Conservation (phyloP, 108 stramenopile species). For the Cyclotella baltica region DNA sequence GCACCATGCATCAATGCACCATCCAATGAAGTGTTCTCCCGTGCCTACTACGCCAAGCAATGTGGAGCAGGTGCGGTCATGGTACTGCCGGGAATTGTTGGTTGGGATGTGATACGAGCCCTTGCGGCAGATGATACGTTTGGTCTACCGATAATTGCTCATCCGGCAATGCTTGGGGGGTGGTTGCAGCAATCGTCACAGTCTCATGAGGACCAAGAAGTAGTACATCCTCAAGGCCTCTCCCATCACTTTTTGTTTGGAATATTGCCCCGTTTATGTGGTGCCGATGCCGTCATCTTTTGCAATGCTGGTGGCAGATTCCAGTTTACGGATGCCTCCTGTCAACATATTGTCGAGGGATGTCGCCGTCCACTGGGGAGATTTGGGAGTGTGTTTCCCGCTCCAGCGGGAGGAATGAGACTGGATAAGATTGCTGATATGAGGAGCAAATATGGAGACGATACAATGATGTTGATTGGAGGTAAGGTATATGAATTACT, state of each 20-base stretch:
- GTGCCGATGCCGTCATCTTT: slow-evolving; percentile 40
- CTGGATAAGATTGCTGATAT: slow-evolving; percentile 31
- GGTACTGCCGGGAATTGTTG: slow-evolving; percentile 31
- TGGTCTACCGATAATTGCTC: slow-evolving; percentile 25
- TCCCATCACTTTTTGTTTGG: slow-evolving; percentile 39
- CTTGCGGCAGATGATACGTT: slow-evolving; percentile 28
- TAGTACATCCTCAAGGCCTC: slow-evolving; percentile 31
- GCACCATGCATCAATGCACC: slow-evolving; percentile 42
- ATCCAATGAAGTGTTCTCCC: slow-evolving; percentile 12
- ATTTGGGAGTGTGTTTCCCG: slow-evolving; percentile 26
- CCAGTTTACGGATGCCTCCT: slow-evolving; percentile 21
- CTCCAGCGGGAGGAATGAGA: slow-evolving; percentile 40
- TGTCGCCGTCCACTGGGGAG: slow-evolving; percentile 36
- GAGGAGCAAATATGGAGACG: slow-evolving; percentile 35
- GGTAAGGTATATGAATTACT: too few relatives aligned
- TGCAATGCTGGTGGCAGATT: slow-evolving; percentile 34
- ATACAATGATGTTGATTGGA: slow-evolving; percentile 38
- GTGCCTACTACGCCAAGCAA: slow-evolving; percentile 27
- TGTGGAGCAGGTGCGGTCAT: slow-evolving; percentile 41
- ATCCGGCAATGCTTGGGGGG: slow-evolving; percentile 42
- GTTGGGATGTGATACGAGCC: slow-evolving; percentile 33
- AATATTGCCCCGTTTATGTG: slow-evolving; percentile 28
- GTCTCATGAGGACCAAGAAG: slow-evolving; percentile 11
- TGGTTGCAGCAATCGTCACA: slow-evolving; percentile 21
- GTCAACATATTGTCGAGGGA: slow-evolving; percentile 27